Evolutionary conservation across 768 basidiomycete species (phyloP), one percentile per base, ranked within the genome.

Genomic region (Mycena chlorophos): DNA sequence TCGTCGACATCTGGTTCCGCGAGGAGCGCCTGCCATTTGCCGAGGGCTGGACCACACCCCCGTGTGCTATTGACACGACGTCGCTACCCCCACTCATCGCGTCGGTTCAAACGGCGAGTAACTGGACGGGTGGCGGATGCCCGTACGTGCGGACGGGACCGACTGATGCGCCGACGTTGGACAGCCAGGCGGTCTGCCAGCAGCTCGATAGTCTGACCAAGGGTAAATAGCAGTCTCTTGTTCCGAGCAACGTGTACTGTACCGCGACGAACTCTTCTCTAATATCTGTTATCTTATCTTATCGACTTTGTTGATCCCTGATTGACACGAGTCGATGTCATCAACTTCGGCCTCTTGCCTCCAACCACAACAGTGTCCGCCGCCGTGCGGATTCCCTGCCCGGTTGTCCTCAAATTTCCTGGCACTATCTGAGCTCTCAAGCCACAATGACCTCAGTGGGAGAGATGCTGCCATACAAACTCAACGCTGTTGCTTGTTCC

Each of bases 1-100:
- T 63, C 49, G 57, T 59, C 10, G 51, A 63, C 27, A 60, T 52
- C 52, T 63, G 55, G 55, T 63, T 63, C 53, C 49, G 62, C 14
- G 58, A 63, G 19, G 58, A 63, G 19, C 58, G 62, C 20, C 47
- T 63, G 1, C 62, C 62, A 17, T 55, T 43, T 29, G 58, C 52
- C 5, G 58, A 63, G 29, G 55, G 62, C 27, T 63, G 62, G 62
- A 30, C 34, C 17, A 26, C 40, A 1, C 59, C 55, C 4, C 38
- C 30, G 14, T 31, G 14, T 25, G 45, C 42, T 2, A 47, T 56
- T 14, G 58, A 60, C n/a, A 20, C n/a, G 26, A 27, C 50, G 12
- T 55, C 54, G 17, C 45, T 60, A 14, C 50, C 49, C 5, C 25
- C 51, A 26, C 52, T 61, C 22, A 61, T 52, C 8, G 49, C 30